Base-by-base conservation (phyloP, 768 basidiomycete species). In the Tulasnella calospora region DNA sequence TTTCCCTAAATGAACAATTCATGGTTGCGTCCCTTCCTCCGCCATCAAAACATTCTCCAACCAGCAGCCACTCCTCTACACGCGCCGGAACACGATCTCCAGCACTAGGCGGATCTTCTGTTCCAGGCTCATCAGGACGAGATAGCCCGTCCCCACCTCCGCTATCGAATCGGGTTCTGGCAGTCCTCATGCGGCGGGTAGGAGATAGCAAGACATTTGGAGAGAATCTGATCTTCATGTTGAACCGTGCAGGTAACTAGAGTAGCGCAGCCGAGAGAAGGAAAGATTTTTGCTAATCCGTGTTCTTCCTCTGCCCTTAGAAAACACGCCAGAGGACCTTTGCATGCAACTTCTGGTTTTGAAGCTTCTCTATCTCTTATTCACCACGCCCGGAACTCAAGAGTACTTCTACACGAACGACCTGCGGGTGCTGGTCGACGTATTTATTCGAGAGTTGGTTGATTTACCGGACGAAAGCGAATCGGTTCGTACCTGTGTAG, bases 401-500 rank as follows among this genome's bases (percentile, higher is more conserved):
- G 96, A 99, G 83, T 99, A 95, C 83, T 99, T 99, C 82, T 99
- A 98, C 85, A 98, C 96, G 21, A 99, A 99, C 82, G 98, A 99
- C 82, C 87, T 99, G 41, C 90, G 94, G 81, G 98, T 99, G 4
- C 87, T 99, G 19, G 95, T 99, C 17, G 98, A 99, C 82, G 98
- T 99, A 0, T 98, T 99, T 82, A 87, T 99, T n/a, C 90, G 98
- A 51, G 97, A 98, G 83, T 85, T 99, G 72, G 89, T 90, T 19
- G 92, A 99, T 83, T 85, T 99, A 27, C 96, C 95, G 80, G 96
- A 98, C 79, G 96, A 98, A 44, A 92, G 91, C 79, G 96, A 98
- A 86, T 93, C 95, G 81, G 94, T 97, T 78, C 76, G 93, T 88
- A 8, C 57, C 73, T 44, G 76, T 36, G 21, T n/a, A n/a, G n/a